These are phyloP conservation scores for Bipolaris zeicola DNA, from an alignment of 2,329 filamentous ascomycete genomes.

Conservation along the genomic window DNA sequence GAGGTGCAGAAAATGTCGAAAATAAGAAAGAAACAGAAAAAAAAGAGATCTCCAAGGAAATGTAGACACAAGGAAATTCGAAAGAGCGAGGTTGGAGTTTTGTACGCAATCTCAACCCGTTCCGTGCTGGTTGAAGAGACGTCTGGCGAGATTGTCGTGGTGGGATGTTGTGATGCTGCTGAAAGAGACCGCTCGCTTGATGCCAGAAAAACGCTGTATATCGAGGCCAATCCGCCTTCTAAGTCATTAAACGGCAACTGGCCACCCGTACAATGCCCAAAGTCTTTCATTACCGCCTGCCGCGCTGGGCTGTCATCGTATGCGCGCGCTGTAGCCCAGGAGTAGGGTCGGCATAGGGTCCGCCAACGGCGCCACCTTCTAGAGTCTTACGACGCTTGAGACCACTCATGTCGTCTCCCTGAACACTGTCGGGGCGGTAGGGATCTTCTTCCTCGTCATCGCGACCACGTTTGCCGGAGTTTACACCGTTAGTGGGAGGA, in stretches of 20 bases:
- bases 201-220: conserved; percentile 25
- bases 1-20: conserved; percentile 38
- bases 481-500: conserved; percentile 65
- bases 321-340: conserved; percentile 42
- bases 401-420: conserved; percentile 64
- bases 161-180: conserved; percentile 19
- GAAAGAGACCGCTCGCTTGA: conserved; percentile 26
- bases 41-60: conserved; percentile 25
- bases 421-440: conserved; percentile 64
- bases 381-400: conserved; percentile 82
- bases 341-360: conserved; percentile 40
- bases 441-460: conserved; percentile 70
- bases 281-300: conserved; percentile 33
- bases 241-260: conserved; percentile 30
- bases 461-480: conserved; percentile 65
- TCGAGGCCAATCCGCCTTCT: conserved; percentile 30
- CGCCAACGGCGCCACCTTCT: conserved; percentile 51
- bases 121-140: conserved; percentile 50
- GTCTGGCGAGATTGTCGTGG: conserved; percentile 59
- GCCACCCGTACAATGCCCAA: conserved; percentile 25
- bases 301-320: conserved; percentile 37
- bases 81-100: conserved; percentile 20
- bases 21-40: conserved; percentile 38
- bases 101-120: conserved; percentile 5
- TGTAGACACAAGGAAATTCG: conserved; percentile 40